Conservation (phyloP, 441 rosid species). For the Metrosideros polymorpha region DNA sequence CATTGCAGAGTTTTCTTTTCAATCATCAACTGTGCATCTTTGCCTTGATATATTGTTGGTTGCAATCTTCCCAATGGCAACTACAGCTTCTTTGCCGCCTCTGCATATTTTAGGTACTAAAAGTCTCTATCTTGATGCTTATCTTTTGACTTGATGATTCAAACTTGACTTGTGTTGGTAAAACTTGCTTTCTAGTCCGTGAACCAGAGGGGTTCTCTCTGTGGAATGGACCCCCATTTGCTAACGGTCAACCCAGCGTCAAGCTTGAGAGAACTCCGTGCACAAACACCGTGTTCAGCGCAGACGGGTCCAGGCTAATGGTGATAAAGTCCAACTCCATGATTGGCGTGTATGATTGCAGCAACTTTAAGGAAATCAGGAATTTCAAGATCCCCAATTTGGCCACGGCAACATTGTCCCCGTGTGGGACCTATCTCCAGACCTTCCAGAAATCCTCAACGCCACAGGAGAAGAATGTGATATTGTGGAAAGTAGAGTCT, state of each 20-base stretch:
- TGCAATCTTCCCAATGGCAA: constrained; percentile 13
- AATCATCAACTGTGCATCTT: background rate
- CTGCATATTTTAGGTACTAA: constrained; percentile 61
- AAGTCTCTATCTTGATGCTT: background rate
- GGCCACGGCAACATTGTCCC: constrained; percentile 54
- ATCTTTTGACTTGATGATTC: background rate
- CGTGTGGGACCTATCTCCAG: constrained; percentile 71
- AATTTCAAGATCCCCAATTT: constrained; percentile 53
- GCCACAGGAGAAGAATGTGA: constrained; percentile 78
- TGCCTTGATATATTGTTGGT: background rate
- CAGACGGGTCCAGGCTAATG: constrained; percentile 69
- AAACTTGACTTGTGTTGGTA: background rate
- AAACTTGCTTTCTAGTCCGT: constrained; percentile 30
- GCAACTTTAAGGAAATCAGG: constrained; percentile 45
- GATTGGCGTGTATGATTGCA: constrained; percentile 51
- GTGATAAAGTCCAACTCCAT: constrained; percentile 44
- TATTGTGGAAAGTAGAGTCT: constrained; percentile 48
- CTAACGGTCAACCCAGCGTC: constrained; percentile 39
- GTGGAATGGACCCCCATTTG: constrained; percentile 85
- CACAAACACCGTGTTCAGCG: constrained; percentile 46
- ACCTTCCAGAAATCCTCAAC: constrained; percentile 71
- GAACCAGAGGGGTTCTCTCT: constrained; percentile 65
- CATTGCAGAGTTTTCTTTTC: background rate
- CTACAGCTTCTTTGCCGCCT: constrained; percentile 31
- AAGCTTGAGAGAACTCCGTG: constrained; percentile 61